These are phyloP conservation scores for Stellera chamaejasme DNA, from an alignment of 345 rosid genomes.

Conservation along the genomic window DNA sequence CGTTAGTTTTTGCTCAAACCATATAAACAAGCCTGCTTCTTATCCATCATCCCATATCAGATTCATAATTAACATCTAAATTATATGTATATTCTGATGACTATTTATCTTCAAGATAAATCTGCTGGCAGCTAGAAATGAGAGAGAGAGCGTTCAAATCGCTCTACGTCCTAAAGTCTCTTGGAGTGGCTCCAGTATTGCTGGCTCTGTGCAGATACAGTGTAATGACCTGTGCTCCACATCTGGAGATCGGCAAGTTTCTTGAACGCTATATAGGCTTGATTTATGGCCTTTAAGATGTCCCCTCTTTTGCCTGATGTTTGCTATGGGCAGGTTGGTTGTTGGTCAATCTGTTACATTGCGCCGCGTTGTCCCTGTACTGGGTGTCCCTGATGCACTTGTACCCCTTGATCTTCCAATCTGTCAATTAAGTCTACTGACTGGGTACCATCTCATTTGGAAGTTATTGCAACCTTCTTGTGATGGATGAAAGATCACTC, in stretches of 20 bases:
- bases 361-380: conserved; percentile 63
- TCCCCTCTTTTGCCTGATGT: conserved; percentile 7
- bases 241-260: conserved; percentile 75
- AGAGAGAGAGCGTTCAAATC: conserved; percentile 92
- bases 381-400: conserved; percentile 97
- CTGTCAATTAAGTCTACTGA: conserved; percentile 61
- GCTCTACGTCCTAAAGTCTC: conserved; percentile 90
- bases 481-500: conserved; percentile 8
- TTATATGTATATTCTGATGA: conserved; percentile 9
- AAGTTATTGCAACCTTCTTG: conserved; percentile 1
- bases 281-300: conserved; percentile 1
- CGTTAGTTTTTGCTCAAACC: too few species aligned
- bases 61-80: too few species aligned
- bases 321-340: conserved; percentile 46
- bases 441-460: conserved; percentile 51
- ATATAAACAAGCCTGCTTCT: too few species aligned
- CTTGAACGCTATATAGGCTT: conserved; percentile 16
- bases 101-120: conserved; percentile 45
- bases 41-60: too few species aligned
- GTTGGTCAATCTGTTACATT: conserved; percentile 67
- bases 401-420: conserved; percentile 82
- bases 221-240: conserved; percentile 73
- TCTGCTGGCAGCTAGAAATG: conserved; percentile 95
- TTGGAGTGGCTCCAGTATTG: conserved; percentile 60
- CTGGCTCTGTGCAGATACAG: conserved; percentile 83